A percentile compares a stretch with the other conserved stretches of the same genome.
These are phyloP conservation scores for Magnusiomyces starmeri DNA, from an alignment of 1,139 yeast genomes.

Conservation along the genomic window DNA sequence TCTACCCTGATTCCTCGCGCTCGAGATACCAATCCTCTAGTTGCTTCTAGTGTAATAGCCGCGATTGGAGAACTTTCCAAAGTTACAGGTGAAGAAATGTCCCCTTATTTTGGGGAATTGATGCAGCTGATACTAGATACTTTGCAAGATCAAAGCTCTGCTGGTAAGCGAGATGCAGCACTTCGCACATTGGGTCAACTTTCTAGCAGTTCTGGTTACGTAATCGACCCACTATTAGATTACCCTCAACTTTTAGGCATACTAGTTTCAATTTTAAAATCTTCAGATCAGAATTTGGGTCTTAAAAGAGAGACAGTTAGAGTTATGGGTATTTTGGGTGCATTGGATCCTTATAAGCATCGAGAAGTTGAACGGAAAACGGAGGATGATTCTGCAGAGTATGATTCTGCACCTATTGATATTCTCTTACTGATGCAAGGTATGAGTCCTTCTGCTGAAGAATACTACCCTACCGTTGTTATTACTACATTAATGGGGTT, in stretches of 20 bases:
- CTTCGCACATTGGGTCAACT: constrained; percentile 80
- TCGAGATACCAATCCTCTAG: constrained; percentile 60
- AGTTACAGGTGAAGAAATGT: constrained; percentile 82
- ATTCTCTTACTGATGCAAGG: constrained; percentile 88
- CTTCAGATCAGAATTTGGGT: constrained; percentile 59
- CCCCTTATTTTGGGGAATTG: constrained; percentile 60
- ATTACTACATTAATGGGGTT: constrained; percentile 77
- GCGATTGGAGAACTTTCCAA: constrained; percentile 88
- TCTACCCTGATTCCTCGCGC: constrained; percentile 77
- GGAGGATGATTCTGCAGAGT: constrained; percentile 59
- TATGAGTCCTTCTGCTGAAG: constrained; percentile 88
- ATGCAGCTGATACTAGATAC: constrained; percentile 87
- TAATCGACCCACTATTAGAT: constrained; percentile 84
- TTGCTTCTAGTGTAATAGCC: constrained; percentile 75
- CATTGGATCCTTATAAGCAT: constrained; percentile 91
- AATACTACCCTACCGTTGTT: constrained; percentile 93
- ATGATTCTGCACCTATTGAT: constrained; percentile 83
- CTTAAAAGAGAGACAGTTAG: constrained; percentile 84
- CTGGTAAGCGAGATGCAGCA: constrained; percentile 83
- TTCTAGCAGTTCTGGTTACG: constrained; percentile 88
- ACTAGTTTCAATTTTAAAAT: constrained; percentile 69
- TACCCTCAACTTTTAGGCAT: constrained; percentile 84
- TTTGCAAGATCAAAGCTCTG: constrained; percentile 85
- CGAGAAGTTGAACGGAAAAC: constrained; percentile 75
- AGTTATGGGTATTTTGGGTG: constrained; percentile 87